A percentile compares a stretch with the other conserved stretches of the same genome.
Conservation (phyloP, 768 basidiomycete species). For the Paxillus ammoniavirescens region DNA sequence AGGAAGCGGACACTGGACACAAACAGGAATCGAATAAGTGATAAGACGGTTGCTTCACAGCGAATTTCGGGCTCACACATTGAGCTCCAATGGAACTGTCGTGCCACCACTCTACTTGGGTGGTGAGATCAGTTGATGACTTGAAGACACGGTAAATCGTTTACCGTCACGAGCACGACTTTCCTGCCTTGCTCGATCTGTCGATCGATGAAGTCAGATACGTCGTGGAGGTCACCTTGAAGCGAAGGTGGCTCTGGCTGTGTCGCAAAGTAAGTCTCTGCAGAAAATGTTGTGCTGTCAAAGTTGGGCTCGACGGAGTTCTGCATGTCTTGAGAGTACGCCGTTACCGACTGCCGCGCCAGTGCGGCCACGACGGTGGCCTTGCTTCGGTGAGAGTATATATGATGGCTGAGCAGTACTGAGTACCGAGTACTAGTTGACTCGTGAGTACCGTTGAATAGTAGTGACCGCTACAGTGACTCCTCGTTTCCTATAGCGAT, state of each 20-base stretch:
- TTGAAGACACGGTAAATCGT: conserved; percentile 26
- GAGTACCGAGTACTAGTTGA: too few species aligned
- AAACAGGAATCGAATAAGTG: conserved; percentile 15
- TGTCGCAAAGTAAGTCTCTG: conserved; percentile 87
- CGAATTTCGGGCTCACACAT: conserved; percentile 72
- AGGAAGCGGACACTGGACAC: conserved; percentile 86
- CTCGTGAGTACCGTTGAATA: too few species aligned
- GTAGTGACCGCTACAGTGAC: too few species aligned
- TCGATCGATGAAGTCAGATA: conserved; percentile 65
- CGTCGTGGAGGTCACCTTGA: conserved; percentile 59
- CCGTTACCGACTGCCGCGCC: not conserved
- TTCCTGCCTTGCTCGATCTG: conserved; percentile 65
- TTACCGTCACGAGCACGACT: conserved; percentile 93
- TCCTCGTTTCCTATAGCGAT: too few species aligned
- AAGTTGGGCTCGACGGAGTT: conserved; percentile 9
- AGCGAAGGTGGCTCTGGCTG: conserved; percentile 78
- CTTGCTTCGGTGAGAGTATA: too few species aligned
- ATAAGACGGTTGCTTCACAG: conserved; percentile 4
- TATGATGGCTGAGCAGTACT: too few species aligned
- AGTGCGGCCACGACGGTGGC: not conserved
- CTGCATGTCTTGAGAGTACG: conserved; percentile 11
- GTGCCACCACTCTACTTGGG: conserved; percentile 87
- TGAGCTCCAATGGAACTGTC: conserved; percentile 96
- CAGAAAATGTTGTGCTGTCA: conserved; percentile 55
- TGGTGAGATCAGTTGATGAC: conserved; percentile 12